Evolutionary conservation across 208 protist species (phyloP).

Genomic region (Herpetomonas tarakana): DNA sequence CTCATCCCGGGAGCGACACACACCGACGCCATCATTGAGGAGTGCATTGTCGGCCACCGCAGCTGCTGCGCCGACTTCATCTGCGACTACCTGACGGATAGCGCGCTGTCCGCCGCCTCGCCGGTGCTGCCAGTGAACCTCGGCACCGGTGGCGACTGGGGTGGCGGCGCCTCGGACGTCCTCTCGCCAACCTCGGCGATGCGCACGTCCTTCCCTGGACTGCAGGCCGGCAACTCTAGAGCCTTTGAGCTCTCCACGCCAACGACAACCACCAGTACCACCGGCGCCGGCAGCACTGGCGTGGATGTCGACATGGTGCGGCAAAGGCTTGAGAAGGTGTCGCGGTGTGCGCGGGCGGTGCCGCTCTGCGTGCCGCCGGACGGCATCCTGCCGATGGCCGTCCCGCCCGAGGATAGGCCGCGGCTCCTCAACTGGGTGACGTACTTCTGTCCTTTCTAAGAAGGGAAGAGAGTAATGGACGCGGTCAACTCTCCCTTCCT

Average conservation of each 20-base stretch:
- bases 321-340: background rate
- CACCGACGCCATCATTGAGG: slow-evolving; percentile 76
- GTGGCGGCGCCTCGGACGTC: slow-evolving; percentile 6
- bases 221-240: background rate
- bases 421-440: slow-evolving; percentile 37
- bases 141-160: background rate
- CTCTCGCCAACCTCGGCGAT: background rate
- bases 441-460: slow-evolving; percentile 53
- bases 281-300: background rate
- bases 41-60: slow-evolving; percentile 46
- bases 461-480: slow-evolving; percentile 9
- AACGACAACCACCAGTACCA: too few species aligned
- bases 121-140: background rate
- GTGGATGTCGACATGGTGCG: background rate
- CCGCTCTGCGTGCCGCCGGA: slow-evolving; percentile 28
- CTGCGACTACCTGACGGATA: slow-evolving; percentile 55
- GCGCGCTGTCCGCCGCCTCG: slow-evolving; percentile 8
- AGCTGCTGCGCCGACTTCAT: slow-evolving; percentile 79
- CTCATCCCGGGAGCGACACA: slow-evolving; percentile 55
- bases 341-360: slow-evolving; percentile 1
- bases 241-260: background rate
- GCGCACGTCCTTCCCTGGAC: background rate
- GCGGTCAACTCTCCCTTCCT: slow-evolving; percentile 1
- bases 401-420: slow-evolving; percentile 45
- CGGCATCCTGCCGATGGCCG: slow-evolving; percentile 46